These are phyloP conservation scores for Suhomyces atakaporum DNA, from an alignment of 1,139 yeast species.

Conservation along the genomic window DNA sequence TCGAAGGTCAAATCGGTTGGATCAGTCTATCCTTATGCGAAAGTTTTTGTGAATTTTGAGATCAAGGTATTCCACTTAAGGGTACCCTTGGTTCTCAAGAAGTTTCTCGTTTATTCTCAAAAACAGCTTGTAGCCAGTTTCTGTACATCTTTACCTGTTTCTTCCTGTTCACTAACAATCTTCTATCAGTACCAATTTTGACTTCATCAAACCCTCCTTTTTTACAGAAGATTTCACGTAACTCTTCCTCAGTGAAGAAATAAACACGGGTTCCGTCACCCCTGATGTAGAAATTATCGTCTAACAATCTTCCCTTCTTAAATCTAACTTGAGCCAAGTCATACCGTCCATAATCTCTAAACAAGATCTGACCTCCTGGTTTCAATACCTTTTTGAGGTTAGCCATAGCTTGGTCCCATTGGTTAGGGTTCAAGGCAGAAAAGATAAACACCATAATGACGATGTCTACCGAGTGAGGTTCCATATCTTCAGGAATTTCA, in stretches of 20 bases:
- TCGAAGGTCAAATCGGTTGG: too few relatives aligned
- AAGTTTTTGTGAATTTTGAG: too few relatives aligned
- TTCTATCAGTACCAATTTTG: slow-evolving; percentile 85
- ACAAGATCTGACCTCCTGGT: slow-evolving; percentile 88
- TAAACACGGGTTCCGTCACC: slow-evolving; percentile 99
- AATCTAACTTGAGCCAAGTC: slow-evolving; percentile 95
- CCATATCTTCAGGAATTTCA: slow-evolving; percentile 78
- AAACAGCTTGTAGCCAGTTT: slow-evolving; percentile 95
- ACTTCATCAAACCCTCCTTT: slow-evolving; percentile 62
- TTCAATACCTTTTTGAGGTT: slow-evolving; percentile 74
- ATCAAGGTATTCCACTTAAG: too few relatives aligned
- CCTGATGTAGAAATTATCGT: slow-evolving; percentile 91
- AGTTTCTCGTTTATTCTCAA: slow-evolving; percentile 28
- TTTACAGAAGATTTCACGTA: slow-evolving; percentile 68
- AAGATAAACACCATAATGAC: slow-evolving; percentile 93
- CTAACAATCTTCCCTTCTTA: slow-evolving; percentile 82
- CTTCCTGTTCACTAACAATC: slow-evolving; percentile 88
- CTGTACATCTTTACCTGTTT: slow-evolving; percentile 93
- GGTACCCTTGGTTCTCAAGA: background rate
- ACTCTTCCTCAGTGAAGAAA: slow-evolving; percentile 92
- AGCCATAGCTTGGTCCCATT: slow-evolving; percentile 79
- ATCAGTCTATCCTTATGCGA: too few relatives aligned
- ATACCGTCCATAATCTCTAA: slow-evolving; percentile 94
- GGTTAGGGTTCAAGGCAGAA: slow-evolving; percentile 88
- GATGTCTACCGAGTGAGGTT: slow-evolving; percentile 80